Evolutionary conservation across 2,329 filamentous ascomycete species (phyloP).

Genomic region (Epichloe uncinata): DNA sequence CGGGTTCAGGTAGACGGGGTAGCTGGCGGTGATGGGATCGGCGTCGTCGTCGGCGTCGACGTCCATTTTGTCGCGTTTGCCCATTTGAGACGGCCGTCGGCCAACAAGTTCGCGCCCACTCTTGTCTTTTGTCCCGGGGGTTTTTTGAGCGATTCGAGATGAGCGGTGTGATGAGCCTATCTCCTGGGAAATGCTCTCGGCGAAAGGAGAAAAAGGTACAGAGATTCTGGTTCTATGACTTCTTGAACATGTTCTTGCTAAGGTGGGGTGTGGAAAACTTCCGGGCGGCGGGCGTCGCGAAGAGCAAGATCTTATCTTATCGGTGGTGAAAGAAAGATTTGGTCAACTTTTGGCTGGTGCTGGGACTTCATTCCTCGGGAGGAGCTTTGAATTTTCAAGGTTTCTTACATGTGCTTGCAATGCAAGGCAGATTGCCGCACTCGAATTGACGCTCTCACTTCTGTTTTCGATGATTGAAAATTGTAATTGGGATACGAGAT

Average conservation of each 20-base stretch:
- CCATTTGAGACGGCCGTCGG: neutral
- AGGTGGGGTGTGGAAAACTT: constrained; percentile 1
- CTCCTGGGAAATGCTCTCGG: too few species aligned
- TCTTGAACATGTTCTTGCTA: too few species aligned
- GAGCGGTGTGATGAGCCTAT: neutral
- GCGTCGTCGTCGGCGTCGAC: constrained; percentile 29
- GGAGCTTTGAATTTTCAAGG: too few species aligned
- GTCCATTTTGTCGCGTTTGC: constrained; percentile 11
- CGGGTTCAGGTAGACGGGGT: constrained; percentile 79
- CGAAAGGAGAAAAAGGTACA: too few species aligned
- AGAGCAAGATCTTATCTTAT: constrained; percentile 3
- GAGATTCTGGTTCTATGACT: too few species aligned
- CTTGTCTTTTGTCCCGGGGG: too few species aligned
- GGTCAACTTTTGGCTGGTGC: neutral
- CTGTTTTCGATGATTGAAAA: too few species aligned
- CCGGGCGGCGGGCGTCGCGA: neutral
- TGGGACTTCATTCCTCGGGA: too few species aligned
- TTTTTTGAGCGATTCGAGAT: neutral
- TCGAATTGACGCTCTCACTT: too few species aligned
- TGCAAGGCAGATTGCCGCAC: too few species aligned
- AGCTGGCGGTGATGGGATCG: constrained; percentile 61
- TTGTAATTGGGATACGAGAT: too few species aligned
- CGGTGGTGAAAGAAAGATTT: neutral
- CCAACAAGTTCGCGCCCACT: neutral
- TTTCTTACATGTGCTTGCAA: too few species aligned